Conservation (phyloP, 768 basidiomycete species). For the Lentinula lateritia region DNA sequence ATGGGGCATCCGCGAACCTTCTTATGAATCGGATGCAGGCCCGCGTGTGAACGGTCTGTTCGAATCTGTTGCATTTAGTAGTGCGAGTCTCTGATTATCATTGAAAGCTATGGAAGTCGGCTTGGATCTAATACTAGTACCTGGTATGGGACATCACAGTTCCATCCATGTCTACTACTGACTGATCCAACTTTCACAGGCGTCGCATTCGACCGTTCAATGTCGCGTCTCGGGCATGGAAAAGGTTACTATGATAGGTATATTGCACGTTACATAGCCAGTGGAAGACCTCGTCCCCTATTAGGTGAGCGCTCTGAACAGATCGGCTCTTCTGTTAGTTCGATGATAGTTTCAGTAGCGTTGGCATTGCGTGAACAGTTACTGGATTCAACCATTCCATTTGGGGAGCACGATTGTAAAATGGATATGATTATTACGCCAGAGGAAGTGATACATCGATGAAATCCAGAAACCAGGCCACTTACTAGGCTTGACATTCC, state of each 20-base stretch:
- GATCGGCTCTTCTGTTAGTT: not conserved
- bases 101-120: conserved; percentile 29
- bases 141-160: conserved; percentile 34
- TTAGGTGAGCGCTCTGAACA: conserved; percentile 40
- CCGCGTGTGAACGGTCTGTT: conserved; percentile 50
- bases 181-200: conserved; percentile 29
- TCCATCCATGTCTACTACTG: not conserved
- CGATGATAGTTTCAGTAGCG: conserved; percentile 43
- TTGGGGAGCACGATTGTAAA: conserved; percentile 53
- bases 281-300: conserved; percentile 41
- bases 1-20: conserved; percentile 78
- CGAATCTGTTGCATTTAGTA: not conserved
- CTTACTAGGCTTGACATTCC: not conserved
- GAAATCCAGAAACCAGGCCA: not conserved
- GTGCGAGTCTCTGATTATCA: conserved; percentile 1
- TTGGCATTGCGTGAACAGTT: conserved; percentile 62
- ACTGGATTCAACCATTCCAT: conserved; percentile 46
- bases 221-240: conserved; percentile 73
- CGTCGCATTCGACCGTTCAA: conserved; percentile 65
- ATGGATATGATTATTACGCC: conserved; percentile 57
- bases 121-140: conserved; percentile 63
- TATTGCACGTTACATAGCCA: conserved; percentile 47
- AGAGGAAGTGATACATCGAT: conserved; percentile 19
- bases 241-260: conserved; percentile 83
- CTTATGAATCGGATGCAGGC: conserved; percentile 31